Base-by-base conservation (phyloP, 78 protist species). In the Emiliania huxleyi region DNA sequence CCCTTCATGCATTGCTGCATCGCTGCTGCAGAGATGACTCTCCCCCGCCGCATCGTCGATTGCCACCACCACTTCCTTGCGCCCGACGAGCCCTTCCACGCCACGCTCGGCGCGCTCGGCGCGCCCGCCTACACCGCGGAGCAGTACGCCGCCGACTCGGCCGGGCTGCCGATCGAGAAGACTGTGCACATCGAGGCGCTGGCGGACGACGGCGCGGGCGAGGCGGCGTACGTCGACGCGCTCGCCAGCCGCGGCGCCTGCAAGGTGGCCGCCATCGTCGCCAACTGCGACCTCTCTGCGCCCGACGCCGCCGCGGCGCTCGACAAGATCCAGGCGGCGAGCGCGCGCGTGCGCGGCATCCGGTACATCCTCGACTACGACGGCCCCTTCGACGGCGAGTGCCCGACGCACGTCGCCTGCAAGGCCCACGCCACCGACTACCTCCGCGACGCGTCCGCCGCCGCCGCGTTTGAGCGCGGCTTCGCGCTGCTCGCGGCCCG, bases 151-250 rank as follows among this genome's bases (percentile, higher is more conserved):
- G 81, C 35, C 42, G 42, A 29, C 42, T 3, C 81, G 29, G 81
- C 37, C 4, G 81, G 81, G 4, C 43, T 71, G n/a, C 43, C 37
- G 33, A 29, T 71, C 18, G 29, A 19, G n/a, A 8, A 29, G 43
- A 35, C 81, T 29, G 81, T 71, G 81, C 81, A 71, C 81, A 40
- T 71, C 81, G 81, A 71, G 81, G 81, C 81, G 18, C 5, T 71
- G 81, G 12, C 42, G 2, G 81, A 71, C 42, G 42, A 35, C 42
- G 81, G 42, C 42, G 23, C 5, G 29, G 81, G 33, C 45, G 81
- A 71, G 42, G 81, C 42, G 12, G 42, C 5, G 81, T 71, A 40
- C 40, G 81, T 71, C 81, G 81, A 29, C 1, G 23, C 18, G 42
- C 81, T 71, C 45, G 42, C 42, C 12, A 40, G 11, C 23, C 40